These are phyloP conservation scores for Euphorbia peplus DNA, from an alignment of 345 rosid species.

Conservation along the genomic window DNA sequence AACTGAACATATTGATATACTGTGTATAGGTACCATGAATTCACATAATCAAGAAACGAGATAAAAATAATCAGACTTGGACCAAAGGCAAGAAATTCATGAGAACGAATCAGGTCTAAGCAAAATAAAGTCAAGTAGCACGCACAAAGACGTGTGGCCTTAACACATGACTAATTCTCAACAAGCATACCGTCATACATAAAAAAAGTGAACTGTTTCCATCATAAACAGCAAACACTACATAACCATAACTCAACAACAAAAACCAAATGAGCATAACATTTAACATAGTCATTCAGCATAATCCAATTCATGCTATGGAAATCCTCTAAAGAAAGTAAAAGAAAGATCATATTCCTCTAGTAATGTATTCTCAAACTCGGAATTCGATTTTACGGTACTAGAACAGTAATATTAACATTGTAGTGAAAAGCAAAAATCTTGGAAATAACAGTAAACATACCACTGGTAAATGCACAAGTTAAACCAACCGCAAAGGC, in stretches of 20 bases:
- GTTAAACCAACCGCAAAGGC: slow-evolving; percentile 81
- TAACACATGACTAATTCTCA: neutral
- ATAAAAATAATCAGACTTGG: neutral
- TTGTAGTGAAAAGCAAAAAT: too few species aligned
- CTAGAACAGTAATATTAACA: too few species aligned
- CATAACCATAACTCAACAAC: neutral
- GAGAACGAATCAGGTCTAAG: too few species aligned
- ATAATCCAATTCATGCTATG: neutral
- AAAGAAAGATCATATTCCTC: neutral
- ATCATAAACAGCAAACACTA: neutral
- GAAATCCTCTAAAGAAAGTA: neutral
- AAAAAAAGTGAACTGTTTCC: neutral
- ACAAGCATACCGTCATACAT: too few species aligned
- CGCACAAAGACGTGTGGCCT: neutral
- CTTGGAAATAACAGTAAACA: neutral
- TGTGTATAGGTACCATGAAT: neutral
- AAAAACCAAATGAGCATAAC: neutral
- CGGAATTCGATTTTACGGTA: neutral
- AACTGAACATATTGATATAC: neutral
- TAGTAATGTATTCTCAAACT: neutral
- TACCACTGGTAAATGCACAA: slow-evolving; percentile 83
- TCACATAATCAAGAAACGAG: neutral
- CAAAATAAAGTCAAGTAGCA: too few species aligned
- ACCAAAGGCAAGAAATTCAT: neutral
- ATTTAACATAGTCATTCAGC: neutral